Percentiles rank a stretch among this genome's conserved stretches.
Evolutionary conservation across 2,329 filamentous ascomycete genomes (phyloP).

Genomic region (Nectriaceae sp.): DNA sequence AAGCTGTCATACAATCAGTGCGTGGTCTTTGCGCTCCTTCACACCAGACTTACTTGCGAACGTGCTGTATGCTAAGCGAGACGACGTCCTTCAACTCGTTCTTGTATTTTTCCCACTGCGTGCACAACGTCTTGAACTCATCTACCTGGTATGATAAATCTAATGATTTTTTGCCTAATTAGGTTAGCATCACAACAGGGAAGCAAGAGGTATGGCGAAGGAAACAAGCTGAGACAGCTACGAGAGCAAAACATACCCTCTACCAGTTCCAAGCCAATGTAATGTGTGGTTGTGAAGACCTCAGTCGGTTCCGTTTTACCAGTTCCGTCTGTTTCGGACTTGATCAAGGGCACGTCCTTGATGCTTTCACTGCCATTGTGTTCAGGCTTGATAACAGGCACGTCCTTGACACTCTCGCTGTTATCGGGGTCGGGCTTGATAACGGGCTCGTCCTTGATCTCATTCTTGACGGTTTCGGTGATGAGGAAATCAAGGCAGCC

Average conservation of each 20-base stretch:
- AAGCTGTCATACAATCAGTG: slow-evolving; percentile 56
- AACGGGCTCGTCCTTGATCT: slow-evolving; percentile 17
- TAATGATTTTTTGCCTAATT: slow-evolving; percentile 66
- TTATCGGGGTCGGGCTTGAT: slow-evolving; percentile 16
- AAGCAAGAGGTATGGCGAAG: no score
- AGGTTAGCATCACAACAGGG: slow-evolving; percentile 32
- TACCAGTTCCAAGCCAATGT: slow-evolving; percentile 82
- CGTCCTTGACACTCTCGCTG: slow-evolving; percentile 44
- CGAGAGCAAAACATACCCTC: slow-evolving; percentile 58
- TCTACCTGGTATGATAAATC: slow-evolving; percentile 81
- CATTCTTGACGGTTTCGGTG: slow-evolving; percentile 42
- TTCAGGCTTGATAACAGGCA: slow-evolving; percentile 40
- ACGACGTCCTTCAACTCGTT: slow-evolving; percentile 61
- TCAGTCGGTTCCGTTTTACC: slow-evolving; percentile 31
- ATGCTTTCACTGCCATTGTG: slow-evolving; percentile 34
- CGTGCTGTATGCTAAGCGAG: slow-evolving; percentile 78
- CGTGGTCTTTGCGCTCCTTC: neutral
- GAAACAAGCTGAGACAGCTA: neutral
- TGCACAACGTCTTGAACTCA: slow-evolving; percentile 84
- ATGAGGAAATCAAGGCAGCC: slow-evolving; percentile 51
- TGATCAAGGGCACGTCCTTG: slow-evolving; percentile 36
- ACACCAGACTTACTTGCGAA: slow-evolving; percentile 70
- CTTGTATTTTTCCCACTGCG: slow-evolving; percentile 73
- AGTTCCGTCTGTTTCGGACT: slow-evolving; percentile 23
- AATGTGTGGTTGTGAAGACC: slow-evolving; percentile 89